Evolutionary conservation across 2,329 filamentous ascomycete genomes (phyloP).

Genomic region (Cryphonectria parasitica): DNA sequence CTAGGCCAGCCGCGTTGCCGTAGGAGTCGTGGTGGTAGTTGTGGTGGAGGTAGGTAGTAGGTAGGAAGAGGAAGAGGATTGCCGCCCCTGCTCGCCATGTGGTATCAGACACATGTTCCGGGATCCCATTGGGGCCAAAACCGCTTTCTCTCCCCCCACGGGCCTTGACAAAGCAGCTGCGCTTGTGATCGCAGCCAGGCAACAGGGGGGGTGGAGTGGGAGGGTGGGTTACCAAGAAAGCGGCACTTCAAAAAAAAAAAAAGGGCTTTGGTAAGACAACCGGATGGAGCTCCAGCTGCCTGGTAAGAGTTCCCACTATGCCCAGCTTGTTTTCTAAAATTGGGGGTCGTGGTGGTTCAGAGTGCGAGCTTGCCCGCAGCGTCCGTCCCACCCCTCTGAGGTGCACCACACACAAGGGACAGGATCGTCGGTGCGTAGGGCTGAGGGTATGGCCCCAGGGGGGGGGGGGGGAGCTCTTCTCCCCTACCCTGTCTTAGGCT

Average conservation of each 20-base stretch:
- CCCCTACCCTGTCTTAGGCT: background rate
- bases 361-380: constrained; percentile 17
- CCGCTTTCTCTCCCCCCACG: background rate
- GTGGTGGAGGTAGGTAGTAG: background rate
- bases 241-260: background rate
- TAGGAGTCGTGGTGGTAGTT: background rate
- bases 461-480: too few species aligned
- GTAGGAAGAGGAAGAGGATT: constrained; percentile 4
- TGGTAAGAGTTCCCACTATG: constrained; percentile 2
- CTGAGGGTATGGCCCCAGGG: constrained; percentile 13
- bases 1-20: constrained; percentile 2
- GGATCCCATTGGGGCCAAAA: background rate
- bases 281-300: background rate
- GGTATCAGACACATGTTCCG: constrained; percentile 17
- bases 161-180: constrained; percentile 1
- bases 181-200: background rate
- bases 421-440: constrained; percentile 25
- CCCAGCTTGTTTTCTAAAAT: constrained; percentile 13
- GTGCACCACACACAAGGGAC: constrained; percentile 15
- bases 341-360: constrained; percentile 22
- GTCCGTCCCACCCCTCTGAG: background rate
- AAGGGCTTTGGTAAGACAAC: background rate
- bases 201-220: background rate
- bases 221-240: background rate
- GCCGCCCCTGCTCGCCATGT: constrained; percentile 26